These are phyloP conservation scores for Phytophthora lateralis DNA, from an alignment of 352 stramenopile genomes.

Conservation along the genomic window DNA sequence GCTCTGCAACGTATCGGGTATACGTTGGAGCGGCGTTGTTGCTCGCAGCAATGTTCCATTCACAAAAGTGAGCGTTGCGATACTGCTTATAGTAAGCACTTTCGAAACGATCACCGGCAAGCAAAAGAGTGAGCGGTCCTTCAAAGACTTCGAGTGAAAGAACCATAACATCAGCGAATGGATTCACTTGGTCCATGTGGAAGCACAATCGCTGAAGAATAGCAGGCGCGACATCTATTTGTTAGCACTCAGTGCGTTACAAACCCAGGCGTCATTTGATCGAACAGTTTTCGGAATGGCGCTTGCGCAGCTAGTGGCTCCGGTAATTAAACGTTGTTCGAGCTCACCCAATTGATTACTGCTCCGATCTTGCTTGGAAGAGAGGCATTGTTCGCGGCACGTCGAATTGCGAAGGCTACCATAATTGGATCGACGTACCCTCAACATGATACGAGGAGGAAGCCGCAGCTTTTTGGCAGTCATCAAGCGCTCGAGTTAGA, in stretches of 20 bases:
- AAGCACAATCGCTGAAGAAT: constrained; percentile 62
- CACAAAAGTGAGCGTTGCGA: constrained; percentile 47
- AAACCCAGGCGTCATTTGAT: constrained; percentile 70
- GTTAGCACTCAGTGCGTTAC: constrained; percentile 70
- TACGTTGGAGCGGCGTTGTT: constrained; percentile 5
- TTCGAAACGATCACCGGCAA: constrained; percentile 65
- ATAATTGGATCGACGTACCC: constrained; percentile 65
- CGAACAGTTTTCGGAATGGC: constrained; percentile 67
- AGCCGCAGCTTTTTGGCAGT: constrained; percentile 21
- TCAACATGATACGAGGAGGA: constrained; percentile 56
- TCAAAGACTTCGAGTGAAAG: constrained; percentile 71
- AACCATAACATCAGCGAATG: constrained; percentile 75
- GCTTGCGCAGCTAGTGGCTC: constrained; percentile 41
- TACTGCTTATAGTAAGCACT: constrained; percentile 62
- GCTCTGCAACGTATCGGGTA: constrained; percentile 37
- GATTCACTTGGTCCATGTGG: constrained; percentile 68
- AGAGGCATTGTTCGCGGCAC: constrained; percentile 1
- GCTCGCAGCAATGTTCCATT: constrained; percentile 37
- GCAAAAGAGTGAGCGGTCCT: constrained; percentile 52
- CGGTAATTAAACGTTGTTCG: constrained; percentile 57
- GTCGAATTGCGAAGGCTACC: constrained; percentile 49
- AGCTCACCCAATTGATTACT: constrained; percentile 58
- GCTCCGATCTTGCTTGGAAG: constrained; percentile 51
- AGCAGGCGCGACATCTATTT: constrained; percentile 49
- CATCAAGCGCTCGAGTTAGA: constrained; percentile 23